Percentiles rank a stretch among this genome's conserved stretches.
Evolutionary conservation across 306 rosid genomes (phyloP).

Genomic region (Quercus alba): DNA sequence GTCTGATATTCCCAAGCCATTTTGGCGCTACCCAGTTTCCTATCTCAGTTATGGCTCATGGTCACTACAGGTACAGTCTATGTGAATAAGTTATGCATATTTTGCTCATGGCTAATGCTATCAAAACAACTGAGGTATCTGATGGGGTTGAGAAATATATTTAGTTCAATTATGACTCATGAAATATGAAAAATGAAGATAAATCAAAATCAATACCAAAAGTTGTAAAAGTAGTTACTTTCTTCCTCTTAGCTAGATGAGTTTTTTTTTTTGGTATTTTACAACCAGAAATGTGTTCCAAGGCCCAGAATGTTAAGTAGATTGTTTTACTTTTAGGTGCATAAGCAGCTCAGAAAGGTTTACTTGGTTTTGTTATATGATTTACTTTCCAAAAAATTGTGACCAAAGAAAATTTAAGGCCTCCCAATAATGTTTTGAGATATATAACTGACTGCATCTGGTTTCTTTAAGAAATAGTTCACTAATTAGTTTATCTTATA

Average conservation of each 20-base stretch:
- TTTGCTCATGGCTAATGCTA: background rate
- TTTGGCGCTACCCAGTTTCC: slow-evolving; percentile 73
- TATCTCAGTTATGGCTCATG: slow-evolving; percentile 59
- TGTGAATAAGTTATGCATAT: background rate
- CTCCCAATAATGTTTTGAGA: background rate
- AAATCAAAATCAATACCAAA: background rate
- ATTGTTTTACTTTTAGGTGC: too few species aligned
- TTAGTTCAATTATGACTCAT: background rate
- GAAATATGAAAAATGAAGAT: background rate
- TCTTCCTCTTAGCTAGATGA: background rate
- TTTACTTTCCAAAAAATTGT: background rate
- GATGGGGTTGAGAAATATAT: background rate
- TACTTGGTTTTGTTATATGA: background rate
- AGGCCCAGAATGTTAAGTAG: background rate
- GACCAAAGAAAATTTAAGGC: background rate
- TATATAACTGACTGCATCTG: background rate
- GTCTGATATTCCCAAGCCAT: slow-evolving; percentile 61
- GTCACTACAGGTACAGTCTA: slow-evolving; percentile 55
- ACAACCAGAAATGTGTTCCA: background rate
- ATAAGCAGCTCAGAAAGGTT: background rate
- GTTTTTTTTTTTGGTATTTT: background rate
- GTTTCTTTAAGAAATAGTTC: background rate
- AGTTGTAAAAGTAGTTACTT: too few species aligned
- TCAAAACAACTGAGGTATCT: background rate
- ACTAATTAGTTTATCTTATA: background rate